Base-by-base conservation (phyloP, 805 yeast genomes). In the Lipomyces orientalis region DNA sequence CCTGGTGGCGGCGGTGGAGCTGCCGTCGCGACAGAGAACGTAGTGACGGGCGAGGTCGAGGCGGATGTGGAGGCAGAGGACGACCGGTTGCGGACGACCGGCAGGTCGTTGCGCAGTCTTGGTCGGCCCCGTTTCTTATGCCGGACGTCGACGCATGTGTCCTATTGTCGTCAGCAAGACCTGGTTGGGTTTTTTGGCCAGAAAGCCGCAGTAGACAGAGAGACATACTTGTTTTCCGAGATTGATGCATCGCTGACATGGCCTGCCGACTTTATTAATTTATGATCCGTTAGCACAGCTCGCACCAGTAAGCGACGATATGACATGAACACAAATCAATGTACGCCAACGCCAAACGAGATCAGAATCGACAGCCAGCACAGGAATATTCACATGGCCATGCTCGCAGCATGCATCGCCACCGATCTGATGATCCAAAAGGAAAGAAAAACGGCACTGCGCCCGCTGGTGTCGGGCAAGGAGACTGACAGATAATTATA, bases 51-150 rank as follows among this genome's bases (percentile, higher is more conserved):
- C 33, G 62, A 59, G n/a, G n/a, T 22, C 8, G 22, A 61, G 8
- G 54, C 7, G 31, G 37, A 25, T 51, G 34, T n/a, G 31, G 51
- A 33, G 12, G 33, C 19, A 46, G 34, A 37, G 29, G 37, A 29
- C 25, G 29, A 33, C 10, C 35, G 62, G 7, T 14, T 1, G 22
- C 29, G 2, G 34, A 19, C 33, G 33, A 37, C 19, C n/a, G 59
- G 5, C 4, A 46, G 34, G 16, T 39, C 62, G 39, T 34, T 58
- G 29, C 59, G 68, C 3, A 66, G 22, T 3, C 69, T 59, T 29
- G 67, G 67, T 54, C 69, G 58, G 14, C 69, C 69, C 4, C 69
- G 66, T 22, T 66, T 66, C 54, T 66, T 66, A 57, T 60, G 67
- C 19, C 43, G 64, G n/a, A 66, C 63, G 37, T 66, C 69, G 16